Evolutionary conservation across 208 protist genomes (phyloP), one percentile per base, ranked within the genome.

Genomic region (Leptomonas pyrrhocoris): DNA sequence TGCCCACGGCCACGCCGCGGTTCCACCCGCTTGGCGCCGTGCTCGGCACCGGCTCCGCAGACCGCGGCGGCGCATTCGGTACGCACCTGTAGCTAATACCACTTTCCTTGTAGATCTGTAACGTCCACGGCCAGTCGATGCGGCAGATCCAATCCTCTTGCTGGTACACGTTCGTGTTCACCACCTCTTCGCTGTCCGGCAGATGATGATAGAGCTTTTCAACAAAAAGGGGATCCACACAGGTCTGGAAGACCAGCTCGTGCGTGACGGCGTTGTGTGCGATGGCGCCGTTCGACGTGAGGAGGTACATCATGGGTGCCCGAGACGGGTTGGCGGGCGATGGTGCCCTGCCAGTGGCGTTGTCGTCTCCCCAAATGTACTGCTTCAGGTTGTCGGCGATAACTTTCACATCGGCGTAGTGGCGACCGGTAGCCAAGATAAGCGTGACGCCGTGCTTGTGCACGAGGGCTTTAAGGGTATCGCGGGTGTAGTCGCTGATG

Each of bases 71-170:
- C 12, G 76, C 49, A 7, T 73, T 27, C 0, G 63, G 65, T 25
- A 67, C 61, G 28, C 64, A 73, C 19, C 27, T 28, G 34, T 68
- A 89, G 57, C 34, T 53, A 31, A 88, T 59, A 0, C 80, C 76
- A 40, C 78, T 88, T 45, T 80, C 62, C 58, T 73, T 53, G 66
- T 81, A n/a, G n/a, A n/a, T n/a, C n/a, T n/a, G n/a, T n/a, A n/a
- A 54, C 81, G 87, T 80, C 57, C 68, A 46, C 19, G 80, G 79
- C 74, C 74, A 79, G 51, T 83, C 68, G 42, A 74, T 38, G 56
- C 84, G 77, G 43, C 82, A 85, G 25, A 86, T 63, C 87, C 87
- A 93, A 62, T 82, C 78, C 11, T 90, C 82, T 30, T 83, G 42
- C 53, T 85, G 81, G 46, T 85, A 90, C 1, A 80, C 40, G 66